Conservation (phyloP, 495 filamentous ascomycete species). For the Trichoderma orchidacearum region DNA sequence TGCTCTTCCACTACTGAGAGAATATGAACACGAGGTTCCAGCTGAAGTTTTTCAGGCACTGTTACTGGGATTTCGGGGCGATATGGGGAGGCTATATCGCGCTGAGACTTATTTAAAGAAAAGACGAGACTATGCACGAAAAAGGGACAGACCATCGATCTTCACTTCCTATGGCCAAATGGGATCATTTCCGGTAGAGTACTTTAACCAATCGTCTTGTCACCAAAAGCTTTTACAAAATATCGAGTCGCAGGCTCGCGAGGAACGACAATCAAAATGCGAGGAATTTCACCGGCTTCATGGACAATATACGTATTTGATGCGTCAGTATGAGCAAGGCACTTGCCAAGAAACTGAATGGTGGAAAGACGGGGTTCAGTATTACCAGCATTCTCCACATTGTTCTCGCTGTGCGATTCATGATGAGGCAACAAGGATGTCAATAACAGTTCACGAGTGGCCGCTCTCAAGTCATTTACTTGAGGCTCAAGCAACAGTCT, state of each 20-base stretch:
- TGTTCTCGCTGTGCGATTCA: not conserved
- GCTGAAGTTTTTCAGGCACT: conserved; percentile 28
- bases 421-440: not conserved
- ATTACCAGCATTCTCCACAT: not conserved
- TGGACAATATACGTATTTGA: no score
- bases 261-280: conserved; percentile 21
- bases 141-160: conserved; percentile 11
- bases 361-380: not conserved
- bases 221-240: conserved; percentile 23
- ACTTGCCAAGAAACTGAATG: not conserved
- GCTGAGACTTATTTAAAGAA: conserved; percentile 37
- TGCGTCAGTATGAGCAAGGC: not conserved
- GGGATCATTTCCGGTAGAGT: conserved; percentile 38
- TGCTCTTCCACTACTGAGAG: conserved; percentile 22
- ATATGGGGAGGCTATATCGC: conserved; percentile 34
- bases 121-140: conserved; percentile 8
- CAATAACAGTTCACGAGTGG: not conserved
- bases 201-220: conserved; percentile 29
- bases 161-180: conserved; percentile 17
- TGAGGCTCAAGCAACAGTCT: not conserved
- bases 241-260: conserved; percentile 27
- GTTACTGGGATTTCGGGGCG: conserved; percentile 28
- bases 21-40: conserved; percentile 39
- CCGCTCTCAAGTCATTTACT: conserved; percentile 6
- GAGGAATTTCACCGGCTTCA: not conserved